Evolutionary conservation across 768 basidiomycete genomes (phyloP), one percentile per base, ranked within the genome.

Genomic region (Naganishia vaughanmartiniae): DNA sequence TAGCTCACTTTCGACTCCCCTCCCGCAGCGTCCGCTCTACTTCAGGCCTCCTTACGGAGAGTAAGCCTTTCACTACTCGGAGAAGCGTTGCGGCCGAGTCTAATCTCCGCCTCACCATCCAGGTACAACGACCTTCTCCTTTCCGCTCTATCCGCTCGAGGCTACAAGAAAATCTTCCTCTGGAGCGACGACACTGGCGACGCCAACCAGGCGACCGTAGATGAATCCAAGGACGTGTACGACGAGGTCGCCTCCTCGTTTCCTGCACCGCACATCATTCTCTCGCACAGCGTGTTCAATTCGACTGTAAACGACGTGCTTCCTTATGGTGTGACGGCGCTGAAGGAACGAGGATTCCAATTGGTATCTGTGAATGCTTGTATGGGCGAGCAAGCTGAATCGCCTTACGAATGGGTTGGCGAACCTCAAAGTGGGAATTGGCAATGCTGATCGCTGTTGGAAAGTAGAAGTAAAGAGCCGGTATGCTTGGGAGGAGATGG

Each of bases 41-140:
- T 80, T 80, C 74, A 72, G 81, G 48, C 78, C 78, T 4, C 81
- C 81, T n/a, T 81, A 79, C 68, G 81, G 81, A 0, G 70, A 57
- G 42, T 74, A 73, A 26, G 48, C 12, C 1, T 51, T 51, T 3
- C 7, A 51, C 24, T 24, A n/a, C 3, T n/a, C 48, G 7, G 24
- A 6, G n/a, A n/a, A 51, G 24, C 24, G 24, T 6, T 4, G 48
- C 21, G 7, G 7, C 48, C 12, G n/a, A 14, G 7, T 15, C 17
- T 24, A 51, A 51, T n/a, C 21, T 51, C n/a, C 24, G 48, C 7
- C 39, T 7, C 39, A n/a, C n/a, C 19, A 6, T 51, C 15, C n/a
- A 24, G 34, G 57, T 69, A 68, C 63, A 81, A 81, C 74, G 77
- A 79, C 54, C 74, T 72, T 17, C 76, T 77, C 1, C 73, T 80